These are phyloP conservation scores for Pythium rishiriense DNA, from an alignment of 352 stramenopile species.

Conservation along the genomic window DNA sequence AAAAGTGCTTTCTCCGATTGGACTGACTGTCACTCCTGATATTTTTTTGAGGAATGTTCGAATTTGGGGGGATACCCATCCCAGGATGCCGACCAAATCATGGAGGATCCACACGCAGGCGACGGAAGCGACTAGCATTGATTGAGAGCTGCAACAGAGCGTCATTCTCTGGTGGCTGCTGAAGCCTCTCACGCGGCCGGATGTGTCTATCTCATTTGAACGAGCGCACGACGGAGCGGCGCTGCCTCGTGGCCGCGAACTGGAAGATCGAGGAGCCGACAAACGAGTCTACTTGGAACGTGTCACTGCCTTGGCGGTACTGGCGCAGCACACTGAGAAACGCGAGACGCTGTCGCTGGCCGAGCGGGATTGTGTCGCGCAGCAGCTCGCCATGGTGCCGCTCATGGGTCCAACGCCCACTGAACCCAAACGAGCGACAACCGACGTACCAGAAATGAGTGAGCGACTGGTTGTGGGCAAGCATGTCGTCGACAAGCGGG, in stretches of 20 bases:
- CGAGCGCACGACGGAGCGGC: not conserved
- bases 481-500: not conserved
- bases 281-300: not conserved
- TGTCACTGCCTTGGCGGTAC: not conserved
- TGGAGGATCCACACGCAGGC: no score
- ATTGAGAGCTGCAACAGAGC: no score
- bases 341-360: not conserved
- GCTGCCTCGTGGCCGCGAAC: not conserved
- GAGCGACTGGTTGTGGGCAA: not conserved
- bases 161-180: no score
- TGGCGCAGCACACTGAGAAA: not conserved
- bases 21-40: no score
- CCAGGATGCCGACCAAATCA: no score
- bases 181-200: no score
- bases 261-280: not conserved
- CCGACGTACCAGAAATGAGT: conserved; percentile 1
- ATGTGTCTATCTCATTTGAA: not conserved
- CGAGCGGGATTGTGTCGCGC: not conserved
- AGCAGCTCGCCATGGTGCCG: not conserved
- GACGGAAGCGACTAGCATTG: no score
- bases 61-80: no score
- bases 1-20: no score
- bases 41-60: no score
- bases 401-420: not conserved
- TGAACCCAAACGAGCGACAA: not conserved